These are phyloP conservation scores for Teunomyces pallodes DNA, from an alignment of 805 yeast species.

Conservation along the genomic window DNA sequence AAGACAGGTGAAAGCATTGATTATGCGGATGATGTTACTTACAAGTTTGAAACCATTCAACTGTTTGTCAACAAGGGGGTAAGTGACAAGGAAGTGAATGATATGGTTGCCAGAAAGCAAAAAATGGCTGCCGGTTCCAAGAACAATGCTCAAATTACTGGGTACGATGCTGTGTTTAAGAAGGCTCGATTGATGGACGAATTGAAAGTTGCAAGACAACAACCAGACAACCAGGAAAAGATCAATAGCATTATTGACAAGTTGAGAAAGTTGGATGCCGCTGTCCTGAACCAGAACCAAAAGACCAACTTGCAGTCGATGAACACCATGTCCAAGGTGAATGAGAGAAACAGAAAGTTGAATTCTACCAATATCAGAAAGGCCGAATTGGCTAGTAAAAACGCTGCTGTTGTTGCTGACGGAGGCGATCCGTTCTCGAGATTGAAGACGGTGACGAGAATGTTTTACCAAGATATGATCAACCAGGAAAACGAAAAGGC, in stretches of 20 bases:
- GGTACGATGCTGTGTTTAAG: conserved; percentile 66
- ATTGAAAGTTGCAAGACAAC: conserved; percentile 66
- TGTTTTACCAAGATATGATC: conserved; percentile 64
- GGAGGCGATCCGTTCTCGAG: conserved; percentile 81
- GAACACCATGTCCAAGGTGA: conserved; percentile 64
- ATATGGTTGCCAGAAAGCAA: conserved; percentile 72
- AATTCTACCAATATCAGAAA: conserved; percentile 74
- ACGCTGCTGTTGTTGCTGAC: conserved; percentile 39
- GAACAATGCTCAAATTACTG: conserved; percentile 19
- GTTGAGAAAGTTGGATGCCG: conserved; percentile 45
- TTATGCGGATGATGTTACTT: conserved; percentile 58
- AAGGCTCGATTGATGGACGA: conserved; percentile 71
- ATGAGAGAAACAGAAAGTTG: conserved; percentile 79
- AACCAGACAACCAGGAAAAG: conserved; percentile 42
- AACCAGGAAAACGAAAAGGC: conserved; percentile 60
- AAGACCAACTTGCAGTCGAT: conserved; percentile 34
- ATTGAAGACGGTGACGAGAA: conserved; percentile 80
- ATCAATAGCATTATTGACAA: conserved; percentile 29
- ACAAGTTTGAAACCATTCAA: conserved; percentile 61
- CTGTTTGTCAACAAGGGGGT: conserved; percentile 63
- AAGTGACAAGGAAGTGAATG: conserved; percentile 71
- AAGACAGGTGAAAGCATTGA: conserved; percentile 61
- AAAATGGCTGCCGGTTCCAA: conserved; percentile 53
- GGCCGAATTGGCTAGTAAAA: conserved; percentile 64
- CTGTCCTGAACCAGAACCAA: conserved; percentile 41